Conservation (phyloP, 495 filamentous ascomycete genomes). For the Tuber borchii region DNA sequence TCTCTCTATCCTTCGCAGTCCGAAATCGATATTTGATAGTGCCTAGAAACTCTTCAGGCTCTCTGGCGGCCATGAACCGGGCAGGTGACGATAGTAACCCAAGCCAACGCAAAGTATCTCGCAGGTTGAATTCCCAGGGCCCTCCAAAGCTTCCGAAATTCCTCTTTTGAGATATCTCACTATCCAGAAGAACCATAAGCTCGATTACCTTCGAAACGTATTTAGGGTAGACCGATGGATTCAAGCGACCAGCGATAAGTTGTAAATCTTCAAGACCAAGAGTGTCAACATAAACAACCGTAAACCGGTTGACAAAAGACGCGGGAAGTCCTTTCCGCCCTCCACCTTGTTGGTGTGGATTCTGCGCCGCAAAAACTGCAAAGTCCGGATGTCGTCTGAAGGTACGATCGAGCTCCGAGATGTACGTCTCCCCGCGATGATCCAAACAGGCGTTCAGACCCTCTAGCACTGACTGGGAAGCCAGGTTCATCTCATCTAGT, state of each 20-base stretch:
- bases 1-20: slow-evolving; percentile 56
- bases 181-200: slow-evolving; percentile 73
- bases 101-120: slow-evolving; percentile 87
- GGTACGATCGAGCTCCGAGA: slow-evolving; percentile 86
- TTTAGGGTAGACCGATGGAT: slow-evolving; percentile 53
- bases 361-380: slow-evolving; percentile 90
- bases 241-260: slow-evolving; percentile 71
- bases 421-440: slow-evolving; percentile 91
- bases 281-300: slow-evolving; percentile 89
- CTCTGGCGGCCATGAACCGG: slow-evolving; percentile 50
- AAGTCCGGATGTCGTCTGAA: slow-evolving; percentile 87
- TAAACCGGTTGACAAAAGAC: slow-evolving; percentile 97
- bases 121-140: slow-evolving; percentile 96
- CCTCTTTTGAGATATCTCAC: slow-evolving; percentile 57
- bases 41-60: slow-evolving; percentile 64
- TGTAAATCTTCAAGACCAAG: slow-evolving; percentile 74
- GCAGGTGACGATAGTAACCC: slow-evolving; percentile 58
- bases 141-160: slow-evolving; percentile 71
- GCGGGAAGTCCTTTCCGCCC: slow-evolving; percentile 90
- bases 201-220: slow-evolving; percentile 60
- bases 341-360: slow-evolving; percentile 93
- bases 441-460: slow-evolving; percentile 96
- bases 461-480: slow-evolving; percentile 93
- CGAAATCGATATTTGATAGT: slow-evolving; percentile 86
- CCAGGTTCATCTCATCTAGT: slow-evolving; percentile 97